Evolutionary conservation across 179 eudicot species (phyloP).

Genomic region (Dionaea muscipula): DNA sequence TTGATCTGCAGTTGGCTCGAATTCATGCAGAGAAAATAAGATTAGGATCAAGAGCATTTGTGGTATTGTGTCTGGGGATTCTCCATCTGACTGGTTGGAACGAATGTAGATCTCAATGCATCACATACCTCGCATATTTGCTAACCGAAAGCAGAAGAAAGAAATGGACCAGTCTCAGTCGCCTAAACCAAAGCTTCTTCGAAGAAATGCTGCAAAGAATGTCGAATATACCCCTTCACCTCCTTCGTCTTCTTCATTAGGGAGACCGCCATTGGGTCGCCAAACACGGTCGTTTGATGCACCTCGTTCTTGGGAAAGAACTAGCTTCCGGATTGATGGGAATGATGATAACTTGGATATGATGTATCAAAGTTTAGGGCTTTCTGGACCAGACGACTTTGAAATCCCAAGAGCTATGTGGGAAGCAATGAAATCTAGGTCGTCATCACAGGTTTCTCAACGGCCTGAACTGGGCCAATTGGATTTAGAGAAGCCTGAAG

Average conservation of each 20-base stretch:
- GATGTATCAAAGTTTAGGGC: conserved; percentile 25
- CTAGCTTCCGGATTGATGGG: conserved; percentile 42
- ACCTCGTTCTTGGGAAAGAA: conserved; percentile 7
- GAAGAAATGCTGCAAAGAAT: conserved; percentile 56
- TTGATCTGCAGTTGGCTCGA: too few species aligned
- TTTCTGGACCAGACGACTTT: conserved; percentile 34
- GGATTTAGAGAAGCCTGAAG: neutral
- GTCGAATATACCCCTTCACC: conserved; percentile 36
- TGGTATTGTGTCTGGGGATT: conserved; percentile 11
- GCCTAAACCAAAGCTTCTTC: conserved; percentile 37
- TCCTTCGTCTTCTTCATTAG: conserved; percentile 24
- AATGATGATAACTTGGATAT: conserved; percentile 30
- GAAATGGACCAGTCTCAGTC: conserved; percentile 31
- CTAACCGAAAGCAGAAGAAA: conserved; percentile 18
- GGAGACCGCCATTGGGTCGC: conserved; percentile 15
- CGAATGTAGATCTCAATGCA: conserved; percentile 26
- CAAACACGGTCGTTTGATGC: conserved; percentile 45
- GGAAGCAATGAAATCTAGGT: conserved; percentile 1
- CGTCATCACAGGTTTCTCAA: conserved; percentile 4
- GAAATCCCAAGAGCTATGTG: conserved; percentile 16
- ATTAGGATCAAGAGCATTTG: too few species aligned
- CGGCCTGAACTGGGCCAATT: neutral
- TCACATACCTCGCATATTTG: conserved; percentile 32
- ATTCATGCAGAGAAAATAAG: too few species aligned
- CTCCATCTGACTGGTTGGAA: too few species aligned